phyloP scores from a whole-genome alignment of 768 basidiomycete species.

The Naematelia encephala region DNA sequence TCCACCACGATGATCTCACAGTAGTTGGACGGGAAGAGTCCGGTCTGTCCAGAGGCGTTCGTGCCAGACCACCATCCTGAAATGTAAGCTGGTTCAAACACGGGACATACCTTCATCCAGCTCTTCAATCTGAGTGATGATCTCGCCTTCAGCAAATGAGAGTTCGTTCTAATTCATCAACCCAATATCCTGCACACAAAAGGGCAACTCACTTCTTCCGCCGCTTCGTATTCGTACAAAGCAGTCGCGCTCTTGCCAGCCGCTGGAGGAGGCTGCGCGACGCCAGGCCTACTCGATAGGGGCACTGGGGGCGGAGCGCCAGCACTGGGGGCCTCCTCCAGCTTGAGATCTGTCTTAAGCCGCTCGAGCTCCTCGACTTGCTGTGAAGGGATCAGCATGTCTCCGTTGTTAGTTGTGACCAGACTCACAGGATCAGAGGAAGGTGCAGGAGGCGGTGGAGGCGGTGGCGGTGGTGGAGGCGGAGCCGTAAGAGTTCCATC shows the following conservation, averaged over 20 bases:
- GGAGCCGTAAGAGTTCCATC: slow-evolving; percentile 30
- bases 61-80: slow-evolving; percentile 83
- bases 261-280: slow-evolving; percentile 35
- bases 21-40: slow-evolving; percentile 90
- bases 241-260: slow-evolving; percentile 69
- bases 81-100: slow-evolving; percentile 7
- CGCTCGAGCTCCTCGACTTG: slow-evolving; percentile 43
- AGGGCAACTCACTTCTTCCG: slow-evolving; percentile 27
- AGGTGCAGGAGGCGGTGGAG: slow-evolving; percentile 34
- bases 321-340: slow-evolving; percentile 36
- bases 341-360: slow-evolving; percentile 41
- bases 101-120: slow-evolving; percentile 61
- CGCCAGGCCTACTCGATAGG: slow-evolving; percentile 46
- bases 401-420: background rate
- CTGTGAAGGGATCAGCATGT: slow-evolving; percentile 13
- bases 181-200: background rate
- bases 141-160: slow-evolving; percentile 70
- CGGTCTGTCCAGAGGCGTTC: slow-evolving; percentile 66
- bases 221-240: slow-evolving; percentile 70
- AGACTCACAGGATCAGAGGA: slow-evolving; percentile 32
- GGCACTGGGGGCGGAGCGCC: slow-evolving; percentile 42
- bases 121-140: slow-evolving; percentile 76
- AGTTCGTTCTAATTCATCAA: slow-evolving; percentile 70
- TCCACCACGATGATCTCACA: slow-evolving; percentile 66
- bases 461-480: slow-evolving; percentile 46